Evolutionary conservation across 345 rosid genomes (phyloP).

Genomic region (Odontarrhena argentea): DNA sequence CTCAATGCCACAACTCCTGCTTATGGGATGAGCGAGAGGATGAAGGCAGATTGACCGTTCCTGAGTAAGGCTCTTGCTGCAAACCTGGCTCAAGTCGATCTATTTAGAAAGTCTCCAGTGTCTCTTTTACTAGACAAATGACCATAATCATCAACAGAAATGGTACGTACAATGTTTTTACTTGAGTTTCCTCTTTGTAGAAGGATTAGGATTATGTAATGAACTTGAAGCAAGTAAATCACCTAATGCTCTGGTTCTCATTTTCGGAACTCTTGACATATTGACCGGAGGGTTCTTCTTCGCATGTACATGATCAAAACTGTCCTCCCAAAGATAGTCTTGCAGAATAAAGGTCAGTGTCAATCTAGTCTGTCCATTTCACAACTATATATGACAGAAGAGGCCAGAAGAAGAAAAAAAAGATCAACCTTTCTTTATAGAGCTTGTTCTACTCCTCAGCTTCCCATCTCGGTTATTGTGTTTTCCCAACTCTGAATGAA

Average conservation of each 20-base stretch:
- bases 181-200: conserved; percentile 45
- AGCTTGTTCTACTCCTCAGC: conserved; percentile 28
- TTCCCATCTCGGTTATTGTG: conserved; percentile 24
- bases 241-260: conserved; percentile 26
- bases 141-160: neutral
- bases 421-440: conserved; percentile 37
- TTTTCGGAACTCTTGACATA: conserved; percentile 23
- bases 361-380: conserved; percentile 21
- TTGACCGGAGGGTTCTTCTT: conserved; percentile 30
- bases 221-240: conserved; percentile 29
- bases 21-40: conserved; percentile 86
- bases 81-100: conserved; percentile 57
- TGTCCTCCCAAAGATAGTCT: conserved; percentile 23
- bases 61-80: conserved; percentile 56
- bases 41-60: conserved; percentile 77
- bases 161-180: too few species aligned
- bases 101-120: conserved; percentile 63
- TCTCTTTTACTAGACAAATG: conserved; percentile 61
- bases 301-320: conserved; percentile 17
- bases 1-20: conserved; percentile 63
- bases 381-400: neutral
- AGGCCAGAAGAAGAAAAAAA: neutral
- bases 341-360: conserved; percentile 23
- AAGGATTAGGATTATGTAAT: conserved; percentile 28
- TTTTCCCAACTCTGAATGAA: conserved; percentile 7